Percentiles rank a stretch among this genome's conserved stretches.
Conservation (phyloP, 2,329 filamentous ascomycete species). For the Triangularia setosa region DNA sequence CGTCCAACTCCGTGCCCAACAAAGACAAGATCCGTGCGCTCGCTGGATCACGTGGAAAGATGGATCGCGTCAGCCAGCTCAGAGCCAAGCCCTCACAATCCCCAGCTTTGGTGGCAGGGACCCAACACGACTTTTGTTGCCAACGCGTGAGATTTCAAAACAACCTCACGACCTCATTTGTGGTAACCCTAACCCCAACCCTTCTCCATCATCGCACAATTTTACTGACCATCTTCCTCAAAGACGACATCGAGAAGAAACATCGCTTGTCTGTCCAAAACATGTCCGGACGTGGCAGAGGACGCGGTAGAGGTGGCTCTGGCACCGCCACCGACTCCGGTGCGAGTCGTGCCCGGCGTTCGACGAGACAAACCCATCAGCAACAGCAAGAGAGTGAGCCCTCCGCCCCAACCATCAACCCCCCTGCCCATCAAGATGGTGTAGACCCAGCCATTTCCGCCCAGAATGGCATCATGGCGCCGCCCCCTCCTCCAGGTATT, state of each 20-base stretch:
- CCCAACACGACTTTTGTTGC: not conserved
- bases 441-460: slow-evolving; percentile 25
- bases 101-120: not conserved
- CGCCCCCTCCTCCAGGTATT: slow-evolving; percentile 17
- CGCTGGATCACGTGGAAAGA: not conserved
- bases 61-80: not conserved
- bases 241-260: not conserved
- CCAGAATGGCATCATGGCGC: slow-evolving; percentile 19
- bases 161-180: slow-evolving; percentile 14
- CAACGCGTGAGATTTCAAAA: slow-evolving; percentile 17
- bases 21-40: not conserved
- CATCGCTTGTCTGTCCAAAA: not conserved
- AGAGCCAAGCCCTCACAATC: not conserved
- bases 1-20: not conserved
- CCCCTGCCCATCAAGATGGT: not conserved
- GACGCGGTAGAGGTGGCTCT: slow-evolving; percentile 8
- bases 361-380: slow-evolving; percentile 20
- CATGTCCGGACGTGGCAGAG: slow-evolving; percentile 25
- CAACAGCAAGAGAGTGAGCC: slow-evolving; percentile 5
- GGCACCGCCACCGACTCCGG: slow-evolving; percentile 14
- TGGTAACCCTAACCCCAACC: slow-evolving; percentile 29
- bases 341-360: slow-evolving; percentile 21
- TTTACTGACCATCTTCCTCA: slow-evolving; percentile 5
- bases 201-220: slow-evolving; percentile 14
- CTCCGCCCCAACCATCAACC: not conserved